Evolutionary conservation across 495 filamentous ascomycete species (phyloP).

Genomic region (Penicillium steckii): DNA sequence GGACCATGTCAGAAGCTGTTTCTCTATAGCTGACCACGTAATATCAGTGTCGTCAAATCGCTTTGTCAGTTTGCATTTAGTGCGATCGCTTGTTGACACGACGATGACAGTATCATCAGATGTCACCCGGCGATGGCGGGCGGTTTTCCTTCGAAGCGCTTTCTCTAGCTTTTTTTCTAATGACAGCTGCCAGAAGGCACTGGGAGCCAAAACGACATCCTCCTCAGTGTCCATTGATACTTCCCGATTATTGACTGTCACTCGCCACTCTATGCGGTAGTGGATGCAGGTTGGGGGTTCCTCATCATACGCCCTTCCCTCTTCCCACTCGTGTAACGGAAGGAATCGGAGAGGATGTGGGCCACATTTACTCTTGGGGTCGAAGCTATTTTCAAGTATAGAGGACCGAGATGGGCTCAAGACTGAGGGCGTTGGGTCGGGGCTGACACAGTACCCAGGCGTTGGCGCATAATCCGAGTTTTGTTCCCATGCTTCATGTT

Average conservation of each 20-base stretch:
- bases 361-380: too few relatives aligned
- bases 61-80: slow-evolving; percentile 9
- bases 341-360: slow-evolving; percentile 6
- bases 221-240: slow-evolving; percentile 28
- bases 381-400: background rate
- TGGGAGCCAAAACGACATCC: slow-evolving; percentile 23
- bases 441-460: slow-evolving; percentile 5
- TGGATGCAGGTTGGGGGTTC: slow-evolving; percentile 30
- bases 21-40: slow-evolving; percentile 15
- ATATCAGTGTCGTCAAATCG: slow-evolving; percentile 11
- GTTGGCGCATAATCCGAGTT: slow-evolving; percentile 13
- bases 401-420: background rate
- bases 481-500: slow-evolving; percentile 4
- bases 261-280: slow-evolving; percentile 37
- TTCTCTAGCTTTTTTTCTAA: slow-evolving; percentile 10
- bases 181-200: slow-evolving; percentile 20
- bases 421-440: slow-evolving; percentile 2
- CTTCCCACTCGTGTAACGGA: slow-evolving; percentile 14
- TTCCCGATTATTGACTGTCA: slow-evolving; percentile 28
- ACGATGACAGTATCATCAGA: slow-evolving; percentile 11
- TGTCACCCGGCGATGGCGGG: slow-evolving; percentile 2
- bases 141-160: background rate
- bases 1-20: slow-evolving; percentile 14
- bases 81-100: slow-evolving; percentile 7
- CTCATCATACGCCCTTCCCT: slow-evolving; percentile 28